Conservation (phyloP, 768 basidiomycete species). For the Mycena venus region DNA sequence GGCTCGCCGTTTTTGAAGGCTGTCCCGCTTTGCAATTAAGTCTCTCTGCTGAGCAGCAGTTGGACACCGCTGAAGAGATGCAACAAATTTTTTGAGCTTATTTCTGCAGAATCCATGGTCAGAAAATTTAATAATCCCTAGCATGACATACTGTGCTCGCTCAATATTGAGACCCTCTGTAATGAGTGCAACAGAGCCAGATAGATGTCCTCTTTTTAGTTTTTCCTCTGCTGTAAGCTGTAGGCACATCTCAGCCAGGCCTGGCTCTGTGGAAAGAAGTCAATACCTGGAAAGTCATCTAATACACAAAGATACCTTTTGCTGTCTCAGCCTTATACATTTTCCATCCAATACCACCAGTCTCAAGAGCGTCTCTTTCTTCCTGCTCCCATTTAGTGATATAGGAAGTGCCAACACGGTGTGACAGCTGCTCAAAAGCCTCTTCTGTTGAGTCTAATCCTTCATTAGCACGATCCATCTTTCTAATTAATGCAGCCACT, state of each 20-base stretch:
- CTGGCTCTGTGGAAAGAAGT: not conserved
- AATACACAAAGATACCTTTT: not conserved
- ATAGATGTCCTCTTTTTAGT: not conserved
- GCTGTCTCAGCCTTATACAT: not conserved
- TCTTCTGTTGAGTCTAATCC: not conserved
- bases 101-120: not conserved
- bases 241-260: not conserved
- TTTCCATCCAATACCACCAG: not conserved
- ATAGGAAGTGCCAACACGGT: not conserved
- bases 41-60: not conserved
- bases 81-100: not conserved
- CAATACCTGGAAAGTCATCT: not conserved
- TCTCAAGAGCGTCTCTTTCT: not conserved
- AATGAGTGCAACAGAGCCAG: not conserved
- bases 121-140: not conserved
- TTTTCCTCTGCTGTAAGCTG: not conserved
- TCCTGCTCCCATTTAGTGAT: not conserved
- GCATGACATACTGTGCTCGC: not conserved
- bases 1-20: not conserved
- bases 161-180: not conserved
- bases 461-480: conserved; percentile 5
- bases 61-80: not conserved
- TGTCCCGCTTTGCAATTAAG: not conserved
- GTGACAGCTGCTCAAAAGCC: not conserved
- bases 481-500: not conserved